Evolutionary conservation across 2,329 filamentous ascomycete species (phyloP).

Genomic region (Talaromyces sp.): DNA sequence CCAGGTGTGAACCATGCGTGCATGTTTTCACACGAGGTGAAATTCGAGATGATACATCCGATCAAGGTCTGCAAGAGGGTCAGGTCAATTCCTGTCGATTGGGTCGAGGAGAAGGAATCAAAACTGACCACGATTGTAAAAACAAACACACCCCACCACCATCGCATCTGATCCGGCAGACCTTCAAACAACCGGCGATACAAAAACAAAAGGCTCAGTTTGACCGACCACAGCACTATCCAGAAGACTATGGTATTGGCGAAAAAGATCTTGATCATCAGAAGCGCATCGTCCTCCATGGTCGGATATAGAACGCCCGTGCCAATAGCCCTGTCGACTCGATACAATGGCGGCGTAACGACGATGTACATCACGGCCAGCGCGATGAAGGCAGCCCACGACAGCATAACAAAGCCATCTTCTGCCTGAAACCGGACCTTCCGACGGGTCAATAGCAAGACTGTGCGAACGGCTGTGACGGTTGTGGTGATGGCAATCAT

Average conservation of each 20-base stretch:
- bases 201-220: slow-evolving; percentile 35
- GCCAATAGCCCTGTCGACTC: slow-evolving; percentile 20
- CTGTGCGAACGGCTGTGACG: slow-evolving; percentile 14
- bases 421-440: slow-evolving; percentile 8
- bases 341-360: slow-evolving; percentile 29
- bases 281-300: slow-evolving; percentile 25
- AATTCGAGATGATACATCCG: slow-evolving; percentile 31
- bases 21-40: slow-evolving; percentile 30
- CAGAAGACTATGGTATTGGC: slow-evolving; percentile 34
- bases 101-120: background rate
- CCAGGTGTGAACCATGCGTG: slow-evolving; percentile 31
- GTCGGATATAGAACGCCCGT: slow-evolving; percentile 20
- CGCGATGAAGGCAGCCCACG: slow-evolving; percentile 22
- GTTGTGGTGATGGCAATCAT: slow-evolving; percentile 15
- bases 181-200: slow-evolving; percentile 34
- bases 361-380: slow-evolving; percentile 30
- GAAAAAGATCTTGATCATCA: slow-evolving; percentile 35
- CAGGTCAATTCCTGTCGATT: background rate
- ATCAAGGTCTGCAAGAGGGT: slow-evolving; percentile 26
- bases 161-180: slow-evolving; percentile 25
- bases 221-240: slow-evolving; percentile 36
- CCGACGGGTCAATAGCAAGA: slow-evolving; percentile 6
- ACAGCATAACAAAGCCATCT: slow-evolving; percentile 10
- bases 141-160: slow-evolving; percentile 33
- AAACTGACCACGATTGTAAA: slow-evolving; percentile 29